A percentile compares a stretch with the other conserved stretches of the same genome.
Conservation (phyloP, 148 eudicot genomes). For the Fallopia convolvulus region DNA sequence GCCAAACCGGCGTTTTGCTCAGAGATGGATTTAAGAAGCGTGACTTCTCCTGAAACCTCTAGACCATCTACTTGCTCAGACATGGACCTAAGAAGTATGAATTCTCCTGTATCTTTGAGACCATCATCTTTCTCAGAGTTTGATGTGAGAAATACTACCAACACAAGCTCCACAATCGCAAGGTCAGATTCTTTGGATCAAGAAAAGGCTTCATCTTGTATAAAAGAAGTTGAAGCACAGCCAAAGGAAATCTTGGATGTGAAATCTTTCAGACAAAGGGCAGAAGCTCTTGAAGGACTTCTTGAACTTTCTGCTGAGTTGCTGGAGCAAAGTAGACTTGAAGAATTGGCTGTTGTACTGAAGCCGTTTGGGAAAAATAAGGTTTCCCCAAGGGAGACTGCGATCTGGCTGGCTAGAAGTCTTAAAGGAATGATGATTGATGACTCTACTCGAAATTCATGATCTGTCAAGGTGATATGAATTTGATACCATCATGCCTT, state of each 20-base stretch:
- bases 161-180: slow-evolving; percentile 16
- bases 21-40: slow-evolving; percentile 11
- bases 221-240: slow-evolving; percentile 38
- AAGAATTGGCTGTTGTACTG: slow-evolving; percentile 80
- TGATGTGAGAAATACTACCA: slow-evolving; percentile 12
- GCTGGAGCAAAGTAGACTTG: slow-evolving; percentile 74
- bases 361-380: slow-evolving; percentile 95
- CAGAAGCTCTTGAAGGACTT: slow-evolving; percentile 93
- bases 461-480: slow-evolving; percentile 21
- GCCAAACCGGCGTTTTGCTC: slow-evolving; percentile 31
- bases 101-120: slow-evolving; percentile 27
- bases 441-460: slow-evolving; percentile 45
- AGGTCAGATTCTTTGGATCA: slow-evolving; percentile 33
- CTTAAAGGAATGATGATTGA: slow-evolving; percentile 86
- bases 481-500: slow-evolving; percentile 2
- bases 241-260: slow-evolving; percentile 76
- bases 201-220: slow-evolving; percentile 28
- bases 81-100: slow-evolving; percentile 23
- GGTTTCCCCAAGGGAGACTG: slow-evolving; percentile 97
- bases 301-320: slow-evolving; percentile 91
- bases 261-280: slow-evolving; percentile 86
- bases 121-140: slow-evolving; percentile 28
- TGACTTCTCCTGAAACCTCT: not conserved
- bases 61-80: slow-evolving; percentile 15
- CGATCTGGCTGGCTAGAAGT: slow-evolving; percentile 85